Evolutionary conservation across 768 basidiomycete species (phyloP).

Genomic region (Russula emetica): DNA sequence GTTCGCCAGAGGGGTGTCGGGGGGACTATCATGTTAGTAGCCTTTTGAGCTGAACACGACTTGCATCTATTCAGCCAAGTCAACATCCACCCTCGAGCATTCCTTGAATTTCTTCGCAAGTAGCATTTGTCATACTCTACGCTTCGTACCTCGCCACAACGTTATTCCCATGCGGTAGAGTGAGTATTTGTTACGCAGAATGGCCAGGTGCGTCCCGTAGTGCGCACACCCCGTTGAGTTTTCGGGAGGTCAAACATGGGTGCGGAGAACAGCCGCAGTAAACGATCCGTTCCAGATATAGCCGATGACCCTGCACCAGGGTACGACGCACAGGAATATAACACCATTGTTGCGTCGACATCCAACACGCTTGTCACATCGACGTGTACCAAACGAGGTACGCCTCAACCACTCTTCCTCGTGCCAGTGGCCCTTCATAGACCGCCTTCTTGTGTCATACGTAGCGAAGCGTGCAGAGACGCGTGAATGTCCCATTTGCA

Average conservation of each 20-base stretch:
- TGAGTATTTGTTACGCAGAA: neutral
- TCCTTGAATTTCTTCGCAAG: neutral
- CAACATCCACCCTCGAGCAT: conserved; percentile 15
- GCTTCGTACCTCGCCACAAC: neutral
- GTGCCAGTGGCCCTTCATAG: neutral
- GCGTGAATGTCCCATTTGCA: conserved; percentile 68
- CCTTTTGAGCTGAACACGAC: no score
- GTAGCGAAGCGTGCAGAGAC: conserved; percentile 72
- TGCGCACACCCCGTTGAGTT: neutral
- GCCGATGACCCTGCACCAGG: neutral
- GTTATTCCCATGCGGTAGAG: conserved; percentile 1
- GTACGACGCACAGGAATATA: neutral
- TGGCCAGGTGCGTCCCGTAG: neutral
- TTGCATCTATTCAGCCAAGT: conserved; percentile 9
- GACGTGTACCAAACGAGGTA: conserved; percentile 17
- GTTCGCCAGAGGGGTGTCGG: no score
- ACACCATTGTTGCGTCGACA: conserved; percentile 3
- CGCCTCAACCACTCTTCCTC: neutral
- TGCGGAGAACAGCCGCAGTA: conserved; percentile 15
- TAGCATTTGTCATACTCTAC: neutral
- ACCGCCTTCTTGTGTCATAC: neutral
- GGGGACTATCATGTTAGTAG: no score
- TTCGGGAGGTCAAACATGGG: neutral
- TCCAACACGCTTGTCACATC: neutral
- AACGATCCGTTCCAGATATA: neutral